These are phyloP conservation scores for Periconia macrospinosa DNA, from an alignment of 2,329 filamentous ascomycete genomes.

Conservation along the genomic window DNA sequence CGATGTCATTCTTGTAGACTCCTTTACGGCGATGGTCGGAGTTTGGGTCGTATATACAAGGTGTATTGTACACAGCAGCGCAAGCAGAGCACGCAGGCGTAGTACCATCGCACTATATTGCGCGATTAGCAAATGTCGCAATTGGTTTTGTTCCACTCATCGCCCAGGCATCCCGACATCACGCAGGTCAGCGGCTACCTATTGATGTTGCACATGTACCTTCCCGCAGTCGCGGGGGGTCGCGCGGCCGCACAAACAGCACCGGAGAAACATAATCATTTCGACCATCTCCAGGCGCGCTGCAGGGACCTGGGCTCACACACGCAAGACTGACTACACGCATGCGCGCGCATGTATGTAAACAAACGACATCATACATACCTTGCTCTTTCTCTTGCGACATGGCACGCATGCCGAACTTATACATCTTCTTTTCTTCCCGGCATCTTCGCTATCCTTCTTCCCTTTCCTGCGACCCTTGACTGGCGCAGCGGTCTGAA, in stretches of 20 bases:
- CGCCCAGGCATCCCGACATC: conserved; percentile 8
- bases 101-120: conserved; percentile 76
- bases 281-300: neutral
- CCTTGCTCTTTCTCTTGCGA: conserved; percentile 46
- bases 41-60: conserved; percentile 93
- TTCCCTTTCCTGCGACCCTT: conserved; percentile 39
- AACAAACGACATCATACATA: conserved; percentile 17
- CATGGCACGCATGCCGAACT: conserved; percentile 45
- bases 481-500: conserved; percentile 12
- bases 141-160: neutral
- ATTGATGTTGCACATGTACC: no score
- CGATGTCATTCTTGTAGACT: conserved; percentile 92
- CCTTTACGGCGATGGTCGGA: conserved; percentile 96
- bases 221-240: no score
- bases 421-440: conserved; percentile 48
- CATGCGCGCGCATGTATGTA: neutral
- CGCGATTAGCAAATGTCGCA: neutral
- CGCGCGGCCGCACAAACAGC: no score
- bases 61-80: conserved; percentile 85
- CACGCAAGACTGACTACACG: no score
- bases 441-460: conserved; percentile 40
- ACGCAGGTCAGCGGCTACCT: neutral
- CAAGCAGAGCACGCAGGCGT: conserved; percentile 93
- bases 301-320: neutral
- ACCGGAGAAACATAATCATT: neutral